Evolutionary conservation across 1,284 basidiomycete genomes (phyloP), one percentile per base, ranked within the genome.

Genomic region (Cutaneotrichosporon sp.): DNA sequence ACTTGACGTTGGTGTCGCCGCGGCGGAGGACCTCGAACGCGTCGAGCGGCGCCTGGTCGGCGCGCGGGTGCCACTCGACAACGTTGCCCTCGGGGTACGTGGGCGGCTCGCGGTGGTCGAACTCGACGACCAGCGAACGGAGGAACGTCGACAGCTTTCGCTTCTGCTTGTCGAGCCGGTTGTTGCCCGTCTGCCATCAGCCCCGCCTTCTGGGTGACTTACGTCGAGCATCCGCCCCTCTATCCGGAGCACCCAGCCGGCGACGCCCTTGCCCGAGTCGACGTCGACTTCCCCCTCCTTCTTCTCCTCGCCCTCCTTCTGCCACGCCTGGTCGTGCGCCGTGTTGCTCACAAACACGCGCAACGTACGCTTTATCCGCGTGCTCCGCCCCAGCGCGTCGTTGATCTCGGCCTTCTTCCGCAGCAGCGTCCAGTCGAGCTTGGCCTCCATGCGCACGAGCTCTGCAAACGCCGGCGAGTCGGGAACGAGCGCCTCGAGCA

Each of bases 341-440:
- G 91, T 91, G 76, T 97, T 92, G 63, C 90, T 91, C 36, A 97
- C 75, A 79, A 95, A 97, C 69, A 98, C 83, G 29, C 95, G 86
- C 56, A 98, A 73, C 1, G 89, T 95, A 31, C 95, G 86, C 58
- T 89, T 89, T 59, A 90, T 58, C 49, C 60, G 63, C 51, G 54
- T 57, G 25, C 53, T 60, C n/a, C 80, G 73, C 20, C 78, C 78
- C 50, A 93, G 74, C 22, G 90, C 86, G 75, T 97, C 93, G 72
- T 91, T 89, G 46, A 95, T 87, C 74, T 98, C 95, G 13, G 90
- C 89, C 67, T 86, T 87, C 78, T 97, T 97, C 67, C 95, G 83
- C 69, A 87, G 87, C 80, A 97, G 88, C 6, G 92, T 95, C 95
- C 95, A 98, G 79, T 98, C 95, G 11, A 98, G 83, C 76, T 89